These are phyloP conservation scores for Ustilago shanxiensis DNA, from an alignment of 1,284 basidiomycete species.

Conservation along the genomic window DNA sequence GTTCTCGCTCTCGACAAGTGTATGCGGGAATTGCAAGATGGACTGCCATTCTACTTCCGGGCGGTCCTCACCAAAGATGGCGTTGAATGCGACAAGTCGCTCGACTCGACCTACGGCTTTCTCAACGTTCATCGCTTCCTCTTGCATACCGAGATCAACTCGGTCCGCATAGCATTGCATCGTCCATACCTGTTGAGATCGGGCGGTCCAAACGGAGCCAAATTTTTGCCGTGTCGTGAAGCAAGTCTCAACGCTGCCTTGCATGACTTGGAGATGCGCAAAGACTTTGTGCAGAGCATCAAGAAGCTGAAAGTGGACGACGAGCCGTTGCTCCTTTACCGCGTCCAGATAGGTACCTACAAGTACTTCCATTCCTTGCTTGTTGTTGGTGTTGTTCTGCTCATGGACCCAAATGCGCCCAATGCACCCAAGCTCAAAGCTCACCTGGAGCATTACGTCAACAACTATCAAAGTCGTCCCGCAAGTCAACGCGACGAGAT, in stretches of 20 bases:
- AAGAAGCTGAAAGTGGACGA: conserved; percentile 21
- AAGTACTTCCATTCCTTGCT: conserved; percentile 64
- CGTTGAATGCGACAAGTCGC: conserved; percentile 50
- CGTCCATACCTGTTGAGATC: conserved; percentile 63
- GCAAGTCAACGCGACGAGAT: conserved; percentile 51
- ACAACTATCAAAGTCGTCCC: conserved; percentile 20
- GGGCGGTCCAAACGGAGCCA: conserved; percentile 33
- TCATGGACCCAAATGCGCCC: conserved; percentile 55
- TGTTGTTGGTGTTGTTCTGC: conserved; percentile 56
- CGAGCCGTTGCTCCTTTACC: conserved; percentile 37
- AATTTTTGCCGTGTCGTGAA: conserved; percentile 54
- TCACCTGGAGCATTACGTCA: conserved; percentile 50
- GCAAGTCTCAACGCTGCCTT: conserved; percentile 60
- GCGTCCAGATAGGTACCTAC: conserved; percentile 57
- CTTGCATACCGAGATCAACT: conserved; percentile 62
- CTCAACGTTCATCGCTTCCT: conserved; percentile 62
- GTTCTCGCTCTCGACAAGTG: conserved; percentile 54
- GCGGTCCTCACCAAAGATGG: conserved; percentile 32
- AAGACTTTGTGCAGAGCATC: conserved; percentile 44
- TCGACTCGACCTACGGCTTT: conserved; percentile 56
- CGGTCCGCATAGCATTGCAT: conserved; percentile 56
- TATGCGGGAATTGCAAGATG: conserved; percentile 46
- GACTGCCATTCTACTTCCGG: conserved; percentile 62
- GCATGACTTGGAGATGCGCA: conserved; percentile 59
- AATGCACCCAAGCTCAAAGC: conserved; percentile 52